Evolutionary conservation across 768 basidiomycete genomes (phyloP), one percentile per base, ranked within the genome.

Genomic region (Boletales sp.): DNA sequence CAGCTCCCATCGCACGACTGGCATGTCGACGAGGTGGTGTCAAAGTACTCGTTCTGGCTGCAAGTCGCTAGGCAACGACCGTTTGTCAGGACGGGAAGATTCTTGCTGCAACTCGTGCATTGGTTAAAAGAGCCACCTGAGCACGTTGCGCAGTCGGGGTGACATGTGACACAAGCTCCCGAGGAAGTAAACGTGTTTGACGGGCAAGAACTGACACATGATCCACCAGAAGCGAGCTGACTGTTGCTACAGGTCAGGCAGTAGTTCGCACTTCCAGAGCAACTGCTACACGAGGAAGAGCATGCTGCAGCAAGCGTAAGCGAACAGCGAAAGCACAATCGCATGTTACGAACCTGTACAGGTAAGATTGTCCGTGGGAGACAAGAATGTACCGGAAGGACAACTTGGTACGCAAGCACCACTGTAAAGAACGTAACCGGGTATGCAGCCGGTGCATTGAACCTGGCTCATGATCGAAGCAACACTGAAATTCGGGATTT

Each of bases 111-210:
- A 42, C 79, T 79, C 8, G 82, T 75, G 68, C 92, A 95, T 62
- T 92, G 84, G 61, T 81, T 82, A 70, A 90, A 90, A 0, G 82
- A 79, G 18, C 78, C 59, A n/a, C 90, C 90, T 19, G 82, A 81
- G 68, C 93, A 95, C 2, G 86, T 83, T 14, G 80, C 81, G 60
- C 92, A 95, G 62, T 94, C 93, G 0, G 90, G 82, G 52, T 94
- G 91, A 66, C 93, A 95, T 6, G 83, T 58, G 48, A 82, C 61
- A 70, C 92, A 94, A 25, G 79, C 68, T 19, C 82, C 80, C 30
- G 81, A 75, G 11, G 86, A 78, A 46, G 74, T 70, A 69, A 92
- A 86, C 2, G 83, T 80, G 51, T 80, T 81, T 35, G 83, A 76
- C 0, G 92, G 89, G 61, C 91, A 94, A 6, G 81, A 77, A 15